Evolutionary conservation across 1,284 basidiomycete species (phyloP).

Genomic region (Melampsora abietis-canadensis): DNA sequence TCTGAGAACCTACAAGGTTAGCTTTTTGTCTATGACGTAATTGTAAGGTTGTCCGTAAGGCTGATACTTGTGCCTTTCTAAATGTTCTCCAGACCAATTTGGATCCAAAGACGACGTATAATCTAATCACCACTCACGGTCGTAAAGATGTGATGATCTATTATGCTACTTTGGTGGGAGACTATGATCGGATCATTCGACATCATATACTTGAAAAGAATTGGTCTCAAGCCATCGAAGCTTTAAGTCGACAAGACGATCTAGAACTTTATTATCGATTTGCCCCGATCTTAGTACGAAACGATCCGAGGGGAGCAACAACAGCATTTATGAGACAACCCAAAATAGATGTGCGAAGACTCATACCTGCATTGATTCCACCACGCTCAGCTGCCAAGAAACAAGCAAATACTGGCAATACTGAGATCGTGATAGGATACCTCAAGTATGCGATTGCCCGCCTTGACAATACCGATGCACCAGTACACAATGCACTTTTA

Average conservation of each 20-base stretch:
- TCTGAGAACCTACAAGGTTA: conserved; percentile 83
- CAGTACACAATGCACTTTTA: conserved; percentile 88
- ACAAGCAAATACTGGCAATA: not conserved
- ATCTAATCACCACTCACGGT: conserved; percentile 88
- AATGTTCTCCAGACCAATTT: conserved; percentile 64
- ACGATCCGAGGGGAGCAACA: conserved; percentile 80
- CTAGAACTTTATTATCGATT: conserved; percentile 92
- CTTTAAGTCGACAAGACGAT: conserved; percentile 63
- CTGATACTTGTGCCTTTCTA: not conserved
- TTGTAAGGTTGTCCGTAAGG: conserved; percentile 20
- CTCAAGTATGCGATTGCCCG: conserved; percentile 64
- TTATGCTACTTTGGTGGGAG: conserved; percentile 78
- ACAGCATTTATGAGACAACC: conserved; percentile 85
- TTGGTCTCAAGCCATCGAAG: conserved; percentile 84
- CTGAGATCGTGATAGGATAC: conserved; percentile 37
- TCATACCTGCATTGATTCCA: conserved; percentile 84
- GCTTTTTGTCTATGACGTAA: conserved; percentile 25
- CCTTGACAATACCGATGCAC: conserved; percentile 72
- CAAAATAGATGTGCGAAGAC: conserved; percentile 72
- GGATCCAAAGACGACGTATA: conserved; percentile 79
- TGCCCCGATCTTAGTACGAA: conserved; percentile 78
- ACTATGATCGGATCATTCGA: conserved; percentile 79
- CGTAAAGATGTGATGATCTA: conserved; percentile 86
- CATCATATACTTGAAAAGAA: conserved; percentile 88
- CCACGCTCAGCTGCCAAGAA: conserved; percentile 49